Percentiles rank a stretch among this genome's conserved stretches.
Evolutionary conservation across 306 rosid species (phyloP).

Genomic region (Castanea crenata): DNA sequence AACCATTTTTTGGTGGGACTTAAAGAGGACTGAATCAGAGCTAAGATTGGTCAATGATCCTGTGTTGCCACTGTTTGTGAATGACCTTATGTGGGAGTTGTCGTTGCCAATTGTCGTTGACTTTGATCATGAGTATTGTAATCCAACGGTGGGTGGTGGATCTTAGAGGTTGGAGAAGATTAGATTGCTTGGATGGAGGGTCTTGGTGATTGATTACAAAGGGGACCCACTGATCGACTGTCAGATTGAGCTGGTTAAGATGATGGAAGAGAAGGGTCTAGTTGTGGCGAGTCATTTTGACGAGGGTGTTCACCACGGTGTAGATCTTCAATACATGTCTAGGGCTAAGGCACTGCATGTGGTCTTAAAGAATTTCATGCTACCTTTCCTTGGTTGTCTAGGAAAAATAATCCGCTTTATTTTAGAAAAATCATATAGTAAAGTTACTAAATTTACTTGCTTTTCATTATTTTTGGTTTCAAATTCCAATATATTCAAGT

Average conservation of each 20-base stretch:
- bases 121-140: slow-evolving; percentile 47
- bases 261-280: slow-evolving; percentile 33
- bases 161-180: slow-evolving; percentile 7
- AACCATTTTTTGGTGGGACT: slow-evolving; percentile 49
- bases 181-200: slow-evolving; percentile 28
- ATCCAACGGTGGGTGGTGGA: slow-evolving; percentile 35
- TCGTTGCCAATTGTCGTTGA: slow-evolving; percentile 36
- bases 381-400: too few species aligned
- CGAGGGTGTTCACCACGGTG: slow-evolving; percentile 42
- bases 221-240: slow-evolving; percentile 68
- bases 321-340: slow-evolving; percentile 14
- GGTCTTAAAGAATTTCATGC: too few species aligned
- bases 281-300: slow-evolving; percentile 32
- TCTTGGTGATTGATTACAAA: slow-evolving; percentile 31
- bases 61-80: background rate
- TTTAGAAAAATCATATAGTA: too few species aligned
- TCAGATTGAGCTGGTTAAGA: slow-evolving; percentile 29
- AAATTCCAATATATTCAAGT: too few species aligned
- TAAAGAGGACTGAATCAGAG: slow-evolving; percentile 35
- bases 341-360: too few species aligned
- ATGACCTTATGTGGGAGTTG: slow-evolving; percentile 44
- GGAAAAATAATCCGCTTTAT: too few species aligned
- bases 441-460: too few species aligned
- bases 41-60: slow-evolving; percentile 19
- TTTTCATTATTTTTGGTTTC: too few species aligned